Conservation (phyloP, 345 rosid species). For the Pugionium dolabratum region DNA sequence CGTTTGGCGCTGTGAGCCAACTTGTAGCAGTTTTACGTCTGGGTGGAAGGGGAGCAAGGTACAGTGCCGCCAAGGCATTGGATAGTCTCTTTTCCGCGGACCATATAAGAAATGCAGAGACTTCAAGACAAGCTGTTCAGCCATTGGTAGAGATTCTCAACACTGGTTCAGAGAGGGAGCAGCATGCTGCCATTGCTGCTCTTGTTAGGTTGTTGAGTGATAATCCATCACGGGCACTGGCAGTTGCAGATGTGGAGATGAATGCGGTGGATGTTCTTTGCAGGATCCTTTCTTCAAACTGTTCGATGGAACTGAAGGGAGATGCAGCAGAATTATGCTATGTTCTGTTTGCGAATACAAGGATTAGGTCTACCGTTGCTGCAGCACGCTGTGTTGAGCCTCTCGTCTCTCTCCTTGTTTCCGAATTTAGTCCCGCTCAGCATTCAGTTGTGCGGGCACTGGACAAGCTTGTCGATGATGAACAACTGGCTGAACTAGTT, state of each 20-base stretch:
- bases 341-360: constrained; percentile 89
- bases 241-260: constrained; percentile 98
- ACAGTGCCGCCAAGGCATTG: constrained; percentile 95
- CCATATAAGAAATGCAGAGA: constrained; percentile 93
- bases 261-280: constrained; percentile 98
- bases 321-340: constrained; percentile 98
- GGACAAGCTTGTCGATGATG: constrained; percentile 96
- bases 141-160: constrained; percentile 98
- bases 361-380: constrained; percentile 93
- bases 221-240: constrained; percentile 92
- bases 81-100: constrained; percentile 96
- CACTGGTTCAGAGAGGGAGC: constrained; percentile 93
- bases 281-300: constrained; percentile 88
- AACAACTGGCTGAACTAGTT: constrained; percentile 96
- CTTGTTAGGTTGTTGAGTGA: constrained; percentile 92
- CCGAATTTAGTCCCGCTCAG: constrained; percentile 91
- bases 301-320: constrained; percentile 93
- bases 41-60: constrained; percentile 97
- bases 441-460: constrained; percentile 92
- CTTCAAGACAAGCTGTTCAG: constrained; percentile 95
- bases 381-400: constrained; percentile 99
- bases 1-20: constrained; percentile 92
- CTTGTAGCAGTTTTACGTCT: constrained; percentile 94
- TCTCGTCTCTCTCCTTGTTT: constrained; percentile 87
- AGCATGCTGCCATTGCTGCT: constrained; percentile 98